Conservation (phyloP, 805 yeast genomes). For the Lipomyces oligophaga region DNA sequence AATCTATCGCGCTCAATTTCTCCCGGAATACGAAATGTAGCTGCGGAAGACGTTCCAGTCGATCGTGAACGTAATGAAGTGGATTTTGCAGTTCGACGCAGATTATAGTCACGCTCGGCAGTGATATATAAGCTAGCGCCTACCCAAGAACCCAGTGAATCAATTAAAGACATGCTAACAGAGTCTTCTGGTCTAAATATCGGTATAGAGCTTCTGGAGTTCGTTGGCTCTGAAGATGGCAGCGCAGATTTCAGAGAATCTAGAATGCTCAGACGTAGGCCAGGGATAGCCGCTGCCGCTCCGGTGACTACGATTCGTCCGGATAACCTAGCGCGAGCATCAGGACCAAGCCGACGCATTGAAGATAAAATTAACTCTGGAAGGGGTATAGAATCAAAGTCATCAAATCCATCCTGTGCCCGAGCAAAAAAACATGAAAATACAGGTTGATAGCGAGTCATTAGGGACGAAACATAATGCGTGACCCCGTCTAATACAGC, state of each 20-base stretch:
- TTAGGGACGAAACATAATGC: slow-evolving; percentile 13
- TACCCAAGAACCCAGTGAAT: slow-evolving; percentile 24
- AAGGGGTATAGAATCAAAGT: slow-evolving; percentile 8
- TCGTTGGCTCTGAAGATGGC: not conserved
- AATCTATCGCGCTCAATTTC: slow-evolving; percentile 24
- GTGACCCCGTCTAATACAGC: slow-evolving; percentile 1
- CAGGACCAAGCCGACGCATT: slow-evolving; percentile 2
- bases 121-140: slow-evolving; percentile 25
- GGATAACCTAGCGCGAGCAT: slow-evolving; percentile 11
- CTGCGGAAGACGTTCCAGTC: not conserved
- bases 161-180: slow-evolving; percentile 1
- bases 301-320: slow-evolving; percentile 18
- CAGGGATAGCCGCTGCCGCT: slow-evolving; percentile 15
- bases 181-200: not conserved
- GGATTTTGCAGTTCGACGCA: not conserved
- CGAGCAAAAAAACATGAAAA: slow-evolving; percentile 5
- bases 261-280: slow-evolving; percentile 10
- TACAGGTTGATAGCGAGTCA: slow-evolving; percentile 10
- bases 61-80: not conserved
- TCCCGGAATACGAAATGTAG: slow-evolving; percentile 18
- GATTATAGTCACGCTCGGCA: slow-evolving; percentile 14
- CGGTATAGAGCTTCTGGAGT: not conserved
- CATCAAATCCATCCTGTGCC: slow-evolving; percentile 13
- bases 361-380: slow-evolving; percentile 9
- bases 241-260: slow-evolving; percentile 7